Evolutionary conservation across 164 flowering plant genomes (phyloP).

Genomic region (Vitis rupestris): DNA sequence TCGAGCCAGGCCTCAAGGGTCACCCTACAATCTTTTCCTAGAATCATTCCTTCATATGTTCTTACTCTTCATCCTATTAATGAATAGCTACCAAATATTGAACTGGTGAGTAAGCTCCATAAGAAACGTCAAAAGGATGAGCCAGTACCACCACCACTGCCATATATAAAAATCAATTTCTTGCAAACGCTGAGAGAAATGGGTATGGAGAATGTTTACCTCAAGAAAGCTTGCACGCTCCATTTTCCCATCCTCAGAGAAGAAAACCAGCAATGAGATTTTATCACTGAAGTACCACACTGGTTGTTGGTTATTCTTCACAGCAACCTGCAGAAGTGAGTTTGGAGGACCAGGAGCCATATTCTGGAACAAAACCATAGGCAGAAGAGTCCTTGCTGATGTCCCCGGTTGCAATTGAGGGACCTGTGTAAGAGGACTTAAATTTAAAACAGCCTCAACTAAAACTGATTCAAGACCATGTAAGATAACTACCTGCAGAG

Average conservation of each 20-base stretch:
- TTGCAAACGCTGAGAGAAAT: not conserved
- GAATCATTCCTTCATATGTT: no score
- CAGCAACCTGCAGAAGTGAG: slow-evolving; percentile 88
- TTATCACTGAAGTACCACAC: slow-evolving; percentile 97
- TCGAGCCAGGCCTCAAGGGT: no score
- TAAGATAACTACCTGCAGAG: slow-evolving; percentile 62
- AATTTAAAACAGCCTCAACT: not conserved
- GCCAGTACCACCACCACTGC: no score
- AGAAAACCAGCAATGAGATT: slow-evolving; percentile 54
- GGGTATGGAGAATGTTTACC: slow-evolving; percentile 37
- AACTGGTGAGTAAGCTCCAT: not conserved
- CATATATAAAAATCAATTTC: no score
- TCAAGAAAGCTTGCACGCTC: slow-evolving; percentile 87
- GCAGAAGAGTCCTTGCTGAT: slow-evolving; percentile 75
- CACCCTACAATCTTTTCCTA: no score
- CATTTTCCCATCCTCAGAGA: slow-evolving; percentile 93
- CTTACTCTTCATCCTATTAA: not conserved
- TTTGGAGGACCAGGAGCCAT: slow-evolving; percentile 81
- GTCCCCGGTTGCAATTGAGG: slow-evolving; percentile 86
- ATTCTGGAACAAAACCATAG: slow-evolving; percentile 87
- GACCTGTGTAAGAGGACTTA: slow-evolving; percentile 43
- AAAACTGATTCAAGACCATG: not conserved
- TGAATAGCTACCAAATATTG: not conserved
- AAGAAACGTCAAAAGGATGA: no score
- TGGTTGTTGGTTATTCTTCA: slow-evolving; percentile 97